Evolutionary conservation across 2,329 filamentous ascomycete genomes (phyloP), one percentile per base, ranked within the genome.

Genomic region (Epichloe sibirici): DNA sequence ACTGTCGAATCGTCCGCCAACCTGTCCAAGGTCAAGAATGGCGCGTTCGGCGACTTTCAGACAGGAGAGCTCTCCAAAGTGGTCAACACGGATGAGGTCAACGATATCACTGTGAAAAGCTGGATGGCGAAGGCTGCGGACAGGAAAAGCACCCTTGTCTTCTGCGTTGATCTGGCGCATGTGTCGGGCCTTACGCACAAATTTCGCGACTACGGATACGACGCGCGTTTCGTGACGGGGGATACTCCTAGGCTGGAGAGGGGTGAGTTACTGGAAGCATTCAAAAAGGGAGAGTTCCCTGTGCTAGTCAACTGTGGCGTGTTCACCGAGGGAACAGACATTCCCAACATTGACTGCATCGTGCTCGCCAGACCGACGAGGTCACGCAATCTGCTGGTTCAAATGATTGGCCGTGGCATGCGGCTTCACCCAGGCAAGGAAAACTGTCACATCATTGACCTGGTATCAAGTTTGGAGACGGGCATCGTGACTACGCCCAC

Each of bases 401-500:
- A 98, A 68, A 98, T 98, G 93, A 95, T 98, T 56, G 93, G 93
- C 0, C 80, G 93, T 61, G 93, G 93, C 4, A 87, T 98, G 81
- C 82, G 93, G 43, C 71, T 96, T 40, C 78, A 88, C 64, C 74
- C 83, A 1, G 86, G 79, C 12, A 98, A 98, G 68, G 72, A 83
- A 40, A 81, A 97, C 63, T 98, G 93, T 60, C 93, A 97, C 65
- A 76, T 98, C 55, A 94, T 98, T 62, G 93, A 98, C 67, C 90
- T 98, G 82, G 93, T 97, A 0, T 86, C 90, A 0, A 89, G 83
- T 39, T 72, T 97, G 23, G 82, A 83, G 49, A 86, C 83, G 0
- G 93, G 93, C 4, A 87, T 98, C 49, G 79, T 95, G 3, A 94
- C 90, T 0, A 90, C 88, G 0, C 91, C 93, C 0, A 96, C 93